phyloP scores from a whole-genome alignment of 306 rosid species.

The Rosa multiflora region DNA sequence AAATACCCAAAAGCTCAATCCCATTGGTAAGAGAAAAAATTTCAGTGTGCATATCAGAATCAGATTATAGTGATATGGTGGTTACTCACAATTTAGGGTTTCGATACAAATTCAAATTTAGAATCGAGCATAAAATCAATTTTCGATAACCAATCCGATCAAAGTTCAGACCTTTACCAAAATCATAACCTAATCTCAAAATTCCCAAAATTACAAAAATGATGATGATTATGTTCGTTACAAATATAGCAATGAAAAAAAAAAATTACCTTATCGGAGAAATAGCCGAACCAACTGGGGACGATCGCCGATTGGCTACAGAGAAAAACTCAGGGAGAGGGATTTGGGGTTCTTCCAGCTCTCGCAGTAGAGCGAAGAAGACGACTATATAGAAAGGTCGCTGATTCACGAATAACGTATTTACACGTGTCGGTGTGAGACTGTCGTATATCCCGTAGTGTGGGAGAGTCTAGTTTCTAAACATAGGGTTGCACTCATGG shows the following conservation, averaged over 20 bases:
- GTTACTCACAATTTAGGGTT: not conserved
- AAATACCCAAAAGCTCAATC: not conserved
- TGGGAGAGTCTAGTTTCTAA: not conserved
- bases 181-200: constrained; percentile 2
- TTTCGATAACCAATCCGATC: not conserved
- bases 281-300: not conserved
- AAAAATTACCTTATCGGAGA: constrained; percentile 3
- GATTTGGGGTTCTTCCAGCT: not conserved
- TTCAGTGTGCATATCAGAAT: not conserved
- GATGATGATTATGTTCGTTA: not conserved
- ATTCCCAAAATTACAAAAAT: not conserved
- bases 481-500: not conserved
- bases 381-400: not conserved
- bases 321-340: not conserved
- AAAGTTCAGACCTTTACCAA: not conserved
- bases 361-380: not conserved
- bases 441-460: not conserved
- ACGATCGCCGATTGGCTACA: constrained; percentile 10
- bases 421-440: not conserved
- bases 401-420: not conserved
- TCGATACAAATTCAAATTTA: not conserved
- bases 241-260: not conserved
- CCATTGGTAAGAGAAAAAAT: too few species aligned
- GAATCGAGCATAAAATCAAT: not conserved
- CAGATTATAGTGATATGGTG: not conserved